phyloP scores from a whole-genome alignment of 2,329 filamentous ascomycete genomes.

The Alternaria sp. region DNA sequence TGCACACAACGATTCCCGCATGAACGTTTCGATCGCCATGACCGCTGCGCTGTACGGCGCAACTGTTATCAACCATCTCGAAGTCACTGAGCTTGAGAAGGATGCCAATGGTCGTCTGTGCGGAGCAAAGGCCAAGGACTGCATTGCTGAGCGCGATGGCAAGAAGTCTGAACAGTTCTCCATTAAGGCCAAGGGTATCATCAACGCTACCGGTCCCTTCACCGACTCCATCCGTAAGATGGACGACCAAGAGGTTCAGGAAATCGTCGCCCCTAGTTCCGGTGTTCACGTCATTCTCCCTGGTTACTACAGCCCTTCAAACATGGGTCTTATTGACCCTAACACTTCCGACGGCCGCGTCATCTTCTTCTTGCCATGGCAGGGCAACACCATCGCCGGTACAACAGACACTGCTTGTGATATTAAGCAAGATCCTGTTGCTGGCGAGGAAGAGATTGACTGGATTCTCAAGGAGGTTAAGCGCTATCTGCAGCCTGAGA shows the following conservation, averaged over 20 bases:
- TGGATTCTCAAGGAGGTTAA: conserved; percentile 88
- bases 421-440: conserved; percentile 75
- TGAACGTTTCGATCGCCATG: conserved; percentile 89
- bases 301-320: conserved; percentile 82
- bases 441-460: conserved; percentile 82
- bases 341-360: conserved; percentile 86
- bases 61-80: conserved; percentile 82
- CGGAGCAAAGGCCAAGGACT: conserved; percentile 75
- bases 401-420: conserved; percentile 81
- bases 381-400: conserved; percentile 89
- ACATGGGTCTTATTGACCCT: conserved; percentile 89
- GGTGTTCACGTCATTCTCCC: conserved; percentile 87
- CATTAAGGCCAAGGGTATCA: conserved; percentile 78
- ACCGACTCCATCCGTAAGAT: conserved; percentile 85
- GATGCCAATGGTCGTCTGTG: conserved; percentile 74
- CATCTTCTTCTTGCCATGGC: conserved; percentile 93
- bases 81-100: conserved; percentile 79
- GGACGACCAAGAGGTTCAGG: conserved; percentile 73
- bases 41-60: conserved; percentile 86
- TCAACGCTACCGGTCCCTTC: conserved; percentile 90
- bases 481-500: conserved; percentile 81
- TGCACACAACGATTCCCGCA: conserved; percentile 88
- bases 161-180: conserved; percentile 67
- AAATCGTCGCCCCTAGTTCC: conserved; percentile 84
- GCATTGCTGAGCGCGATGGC: conserved; percentile 70